Evolutionary conservation across 2,329 filamentous ascomycete species (phyloP).

Genomic region (Chalaropsis ovoidea): DNA sequence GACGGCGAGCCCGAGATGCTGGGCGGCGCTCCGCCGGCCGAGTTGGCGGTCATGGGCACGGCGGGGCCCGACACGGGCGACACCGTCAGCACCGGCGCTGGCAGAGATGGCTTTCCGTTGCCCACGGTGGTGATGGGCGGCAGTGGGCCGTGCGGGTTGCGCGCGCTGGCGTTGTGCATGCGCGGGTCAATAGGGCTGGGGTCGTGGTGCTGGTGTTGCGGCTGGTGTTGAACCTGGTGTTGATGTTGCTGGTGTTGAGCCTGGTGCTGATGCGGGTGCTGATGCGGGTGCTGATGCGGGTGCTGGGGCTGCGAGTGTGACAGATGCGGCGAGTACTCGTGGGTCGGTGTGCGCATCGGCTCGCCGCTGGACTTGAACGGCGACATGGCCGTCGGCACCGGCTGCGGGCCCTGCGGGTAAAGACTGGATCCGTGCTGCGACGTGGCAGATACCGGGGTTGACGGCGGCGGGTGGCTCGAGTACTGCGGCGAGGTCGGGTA

Average conservation of each 20-base stretch:
- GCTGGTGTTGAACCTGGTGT: background rate
- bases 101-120: conserved; percentile 35
- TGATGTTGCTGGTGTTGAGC: background rate
- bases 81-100: conserved; percentile 39
- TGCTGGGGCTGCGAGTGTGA: conserved; percentile 31
- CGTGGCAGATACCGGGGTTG: conserved; percentile 26
- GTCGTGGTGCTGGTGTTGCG: conserved; percentile 28
- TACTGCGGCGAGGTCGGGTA: conserved; percentile 29
- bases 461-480: conserved; percentile 32
- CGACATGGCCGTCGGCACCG: conserved; percentile 25
- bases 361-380: conserved; percentile 20
- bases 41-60: conserved; percentile 32
- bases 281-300: background rate
- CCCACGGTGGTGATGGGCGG: conserved; percentile 35
- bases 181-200: conserved; percentile 36
- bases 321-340: conserved; percentile 36
- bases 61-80: conserved; percentile 36
- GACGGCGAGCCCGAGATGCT: conserved; percentile 25
- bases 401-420: conserved; percentile 10
- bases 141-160: conserved; percentile 38
- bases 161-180: conserved; percentile 31
- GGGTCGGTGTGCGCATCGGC: conserved; percentile 25
- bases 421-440: conserved; percentile 27
- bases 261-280: background rate
- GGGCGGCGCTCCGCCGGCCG: background rate